A percentile compares a stretch with the other conserved stretches of the same genome.
Conservation (phyloP, 1,284 basidiomycete species). For the Ustilago trichophora region DNA sequence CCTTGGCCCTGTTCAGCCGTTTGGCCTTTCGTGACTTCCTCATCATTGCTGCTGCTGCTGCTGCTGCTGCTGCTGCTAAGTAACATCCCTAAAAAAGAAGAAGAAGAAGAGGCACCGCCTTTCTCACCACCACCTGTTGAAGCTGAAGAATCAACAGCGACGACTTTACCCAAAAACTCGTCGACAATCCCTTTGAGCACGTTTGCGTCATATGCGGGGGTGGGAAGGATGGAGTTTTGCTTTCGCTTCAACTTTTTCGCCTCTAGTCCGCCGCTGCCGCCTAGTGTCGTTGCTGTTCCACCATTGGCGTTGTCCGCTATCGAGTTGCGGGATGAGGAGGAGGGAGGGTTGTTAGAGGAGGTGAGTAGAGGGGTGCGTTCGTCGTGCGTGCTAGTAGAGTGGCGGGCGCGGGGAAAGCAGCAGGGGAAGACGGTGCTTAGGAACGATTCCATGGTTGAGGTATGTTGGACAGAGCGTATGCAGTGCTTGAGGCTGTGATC, state of each 20-base stretch:
- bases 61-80: background rate
- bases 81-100: background rate
- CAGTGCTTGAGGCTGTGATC: no score
- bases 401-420: slow-evolving; percentile 23
- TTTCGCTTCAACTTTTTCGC: slow-evolving; percentile 6
- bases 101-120: background rate
- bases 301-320: slow-evolving; percentile 3
- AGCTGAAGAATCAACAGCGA: slow-evolving; percentile 10
- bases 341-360: slow-evolving; percentile 6
- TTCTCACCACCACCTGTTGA: slow-evolving; percentile 3
- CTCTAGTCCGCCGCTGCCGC: background rate
- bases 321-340: slow-evolving; percentile 3
- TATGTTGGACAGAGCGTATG: no score
- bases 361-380: slow-evolving; percentile 28
- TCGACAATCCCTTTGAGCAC: slow-evolving; percentile 17
- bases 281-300: background rate
- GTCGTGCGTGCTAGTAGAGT: background rate
- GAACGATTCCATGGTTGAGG: slow-evolving; percentile 21
- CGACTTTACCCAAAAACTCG: slow-evolving; percentile 16
- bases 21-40: no score
- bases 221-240: slow-evolving; percentile 21
- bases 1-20: no score
- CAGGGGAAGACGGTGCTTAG: slow-evolving; percentile 30
- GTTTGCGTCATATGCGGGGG: slow-evolving; percentile 27
- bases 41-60: no score